Evolutionary conservation across 768 basidiomycete species (phyloP).

Genomic region (Thelephora aurantiotincta): DNA sequence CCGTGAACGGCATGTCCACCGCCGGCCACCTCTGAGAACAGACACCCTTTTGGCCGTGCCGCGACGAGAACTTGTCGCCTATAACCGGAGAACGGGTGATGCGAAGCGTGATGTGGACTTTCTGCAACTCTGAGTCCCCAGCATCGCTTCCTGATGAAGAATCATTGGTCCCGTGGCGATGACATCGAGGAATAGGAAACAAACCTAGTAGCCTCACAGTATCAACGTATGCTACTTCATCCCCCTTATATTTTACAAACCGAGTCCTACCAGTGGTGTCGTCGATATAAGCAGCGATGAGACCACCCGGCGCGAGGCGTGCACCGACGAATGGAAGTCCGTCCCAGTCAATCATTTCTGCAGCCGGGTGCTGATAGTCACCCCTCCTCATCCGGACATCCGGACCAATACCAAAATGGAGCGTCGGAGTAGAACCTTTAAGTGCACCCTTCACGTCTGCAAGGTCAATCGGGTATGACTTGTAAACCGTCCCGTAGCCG

Average conservation of each 20-base stretch:
- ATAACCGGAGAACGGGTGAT: constrained; percentile 94
- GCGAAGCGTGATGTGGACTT: constrained; percentile 84
- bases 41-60: constrained; percentile 98
- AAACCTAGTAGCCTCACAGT: constrained; percentile 81
- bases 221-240: constrained; percentile 82
- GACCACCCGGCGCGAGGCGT: constrained; percentile 56
- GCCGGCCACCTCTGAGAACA: constrained; percentile 99
- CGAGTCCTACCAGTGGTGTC: constrained; percentile 72
- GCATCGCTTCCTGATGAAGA: constrained; percentile 55
- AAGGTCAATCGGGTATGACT: constrained; percentile 83
- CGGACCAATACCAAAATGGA: constrained; percentile 84
- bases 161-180: background rate
- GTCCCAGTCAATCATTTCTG: constrained; percentile 57
- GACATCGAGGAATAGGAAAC: constrained; percentile 8
- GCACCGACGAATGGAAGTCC: constrained; percentile 75
- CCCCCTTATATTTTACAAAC: constrained; percentile 92
- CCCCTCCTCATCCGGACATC: constrained; percentile 52
- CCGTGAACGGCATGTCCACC: constrained; percentile 97
- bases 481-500: constrained; percentile 93
- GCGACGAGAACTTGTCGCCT: constrained; percentile 98
- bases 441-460: constrained; percentile 62
- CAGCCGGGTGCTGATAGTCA: constrained; percentile 25
- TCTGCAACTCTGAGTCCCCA: constrained; percentile 81
- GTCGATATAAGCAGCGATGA: constrained; percentile 78
- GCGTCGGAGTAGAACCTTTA: constrained; percentile 39